Conservation (phyloP, 805 yeast genomes). For the Metschnikowia lochheadii region DNA sequence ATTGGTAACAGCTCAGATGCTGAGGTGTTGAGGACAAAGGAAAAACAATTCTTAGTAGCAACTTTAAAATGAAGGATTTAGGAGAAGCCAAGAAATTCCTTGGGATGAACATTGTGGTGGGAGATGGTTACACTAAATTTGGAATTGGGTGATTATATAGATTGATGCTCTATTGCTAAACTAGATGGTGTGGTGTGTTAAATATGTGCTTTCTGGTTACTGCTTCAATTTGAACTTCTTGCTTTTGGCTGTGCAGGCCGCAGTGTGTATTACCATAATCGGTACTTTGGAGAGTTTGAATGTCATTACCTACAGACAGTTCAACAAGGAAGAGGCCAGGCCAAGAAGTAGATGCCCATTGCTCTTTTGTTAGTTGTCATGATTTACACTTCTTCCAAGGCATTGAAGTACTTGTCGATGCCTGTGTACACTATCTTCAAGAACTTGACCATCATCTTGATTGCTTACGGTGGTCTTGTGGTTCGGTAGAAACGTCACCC, state of each 20-base stretch:
- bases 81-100: too few species aligned
- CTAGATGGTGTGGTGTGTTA: too few species aligned
- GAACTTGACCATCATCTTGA: constrained; percentile 91
- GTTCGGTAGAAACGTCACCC: constrained; percentile 90
- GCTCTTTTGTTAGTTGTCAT: constrained; percentile 82
- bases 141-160: too few species aligned
- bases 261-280: constrained; percentile 75
- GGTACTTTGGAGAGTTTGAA: constrained; percentile 66
- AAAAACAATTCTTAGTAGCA: too few species aligned
- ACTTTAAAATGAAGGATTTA: too few species aligned
- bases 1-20: too few species aligned
- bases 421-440: constrained; percentile 98
- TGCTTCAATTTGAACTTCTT: constrained; percentile 79
- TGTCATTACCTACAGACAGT: constrained; percentile 79
- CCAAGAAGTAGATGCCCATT: constrained; percentile 94
- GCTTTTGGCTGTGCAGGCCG: constrained; percentile 81
- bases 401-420: constrained; percentile 82
- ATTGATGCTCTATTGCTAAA: too few species aligned
- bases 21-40: too few species aligned
- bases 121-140: too few species aligned
- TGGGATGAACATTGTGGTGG: too few species aligned
- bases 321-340: constrained; percentile 83
- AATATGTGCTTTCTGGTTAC: constrained; percentile 79
- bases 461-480: constrained; percentile 98
- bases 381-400: constrained; percentile 96